Percentiles rank a stretch among this genome's conserved stretches.
Conservation (phyloP, 139 green algal species). For the Haematococcus sp. region DNA sequence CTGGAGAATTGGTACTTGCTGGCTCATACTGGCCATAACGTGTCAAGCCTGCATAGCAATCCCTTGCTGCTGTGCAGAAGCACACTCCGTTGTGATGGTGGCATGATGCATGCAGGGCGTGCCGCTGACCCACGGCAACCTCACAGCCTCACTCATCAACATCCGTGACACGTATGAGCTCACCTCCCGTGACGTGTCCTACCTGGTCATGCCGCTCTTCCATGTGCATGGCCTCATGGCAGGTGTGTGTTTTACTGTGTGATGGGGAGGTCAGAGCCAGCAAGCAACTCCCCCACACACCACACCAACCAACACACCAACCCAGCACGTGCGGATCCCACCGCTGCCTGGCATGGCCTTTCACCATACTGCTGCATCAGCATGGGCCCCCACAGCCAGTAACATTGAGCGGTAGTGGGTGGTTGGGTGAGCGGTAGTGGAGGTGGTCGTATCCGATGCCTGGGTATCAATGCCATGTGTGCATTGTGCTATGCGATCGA, state of each 20-base stretch:
- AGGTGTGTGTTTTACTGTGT: too few species aligned
- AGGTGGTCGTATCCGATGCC: too few species aligned
- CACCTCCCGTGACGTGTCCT: slow-evolving; percentile 46
- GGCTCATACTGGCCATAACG: too few species aligned
- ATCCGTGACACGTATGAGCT: slow-evolving; percentile 82
- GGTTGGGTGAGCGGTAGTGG: too few species aligned
- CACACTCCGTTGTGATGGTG: too few species aligned
- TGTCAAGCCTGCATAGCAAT: too few species aligned
- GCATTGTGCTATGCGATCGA: too few species aligned
- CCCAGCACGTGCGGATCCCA: background rate
- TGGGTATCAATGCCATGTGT: too few species aligned
- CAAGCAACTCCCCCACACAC: background rate
- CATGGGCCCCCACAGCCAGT: background rate
- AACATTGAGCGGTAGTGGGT: too few species aligned
- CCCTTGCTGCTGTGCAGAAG: too few species aligned
- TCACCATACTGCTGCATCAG: background rate
- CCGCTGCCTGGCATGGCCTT: background rate
- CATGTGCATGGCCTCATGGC: slow-evolving; percentile 90
- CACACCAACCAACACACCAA: background rate
- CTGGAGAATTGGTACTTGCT: too few species aligned
- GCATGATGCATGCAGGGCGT: slow-evolving; percentile 60
- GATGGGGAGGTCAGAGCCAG: too few species aligned
- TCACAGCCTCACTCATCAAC: slow-evolving; percentile 68
- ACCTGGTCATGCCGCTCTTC: slow-evolving; percentile 88
- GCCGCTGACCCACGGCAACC: slow-evolving; percentile 78